phyloP scores from a whole-genome alignment of 2,329 filamentous ascomycete species.

The Graphiopsis chlorocephala region DNA sequence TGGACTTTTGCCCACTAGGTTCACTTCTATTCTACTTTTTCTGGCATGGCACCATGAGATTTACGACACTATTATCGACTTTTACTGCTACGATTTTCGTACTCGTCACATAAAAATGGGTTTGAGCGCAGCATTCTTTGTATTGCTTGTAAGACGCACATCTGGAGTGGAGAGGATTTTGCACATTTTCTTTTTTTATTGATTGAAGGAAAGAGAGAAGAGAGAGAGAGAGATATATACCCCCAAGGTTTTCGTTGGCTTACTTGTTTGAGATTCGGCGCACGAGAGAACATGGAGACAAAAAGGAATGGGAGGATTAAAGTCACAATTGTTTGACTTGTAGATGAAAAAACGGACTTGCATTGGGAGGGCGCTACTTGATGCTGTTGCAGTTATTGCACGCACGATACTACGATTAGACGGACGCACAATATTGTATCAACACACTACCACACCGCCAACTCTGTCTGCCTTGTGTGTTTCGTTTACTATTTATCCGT shows the following conservation, averaged over 20 bases:
- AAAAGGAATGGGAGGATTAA: slow-evolving; percentile 6
- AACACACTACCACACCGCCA: slow-evolving; percentile 3
- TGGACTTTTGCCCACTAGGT: slow-evolving; percentile 14
- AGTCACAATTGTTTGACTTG: slow-evolving; percentile 3
- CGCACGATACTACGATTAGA: slow-evolving; percentile 17
- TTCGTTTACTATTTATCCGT: background rate
- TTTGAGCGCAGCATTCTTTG: slow-evolving; percentile 13
- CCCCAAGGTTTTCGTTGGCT: background rate
- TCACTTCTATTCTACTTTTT: background rate
- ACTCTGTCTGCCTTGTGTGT: background rate
- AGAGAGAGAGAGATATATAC: slow-evolving; percentile 5
- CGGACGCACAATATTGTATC: slow-evolving; percentile 13
- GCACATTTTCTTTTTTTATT: background rate
- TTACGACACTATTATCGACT: slow-evolving; percentile 14
- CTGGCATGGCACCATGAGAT: slow-evolving; percentile 14
- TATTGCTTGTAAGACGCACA: background rate
- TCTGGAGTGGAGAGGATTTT: slow-evolving; percentile 3
- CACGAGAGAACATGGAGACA: slow-evolving; percentile 2
- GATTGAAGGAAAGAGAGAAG: slow-evolving; percentile 5
- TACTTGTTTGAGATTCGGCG: slow-evolving; percentile 4
- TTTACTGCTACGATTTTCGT: slow-evolving; percentile 13
- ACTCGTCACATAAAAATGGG: slow-evolving; percentile 2
- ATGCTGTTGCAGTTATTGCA: background rate
- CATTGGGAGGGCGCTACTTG: background rate
- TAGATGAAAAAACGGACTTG: slow-evolving; percentile 12